Conservation (phyloP, 768 basidiomycete species). For the Hydnomerulius pinastri region DNA sequence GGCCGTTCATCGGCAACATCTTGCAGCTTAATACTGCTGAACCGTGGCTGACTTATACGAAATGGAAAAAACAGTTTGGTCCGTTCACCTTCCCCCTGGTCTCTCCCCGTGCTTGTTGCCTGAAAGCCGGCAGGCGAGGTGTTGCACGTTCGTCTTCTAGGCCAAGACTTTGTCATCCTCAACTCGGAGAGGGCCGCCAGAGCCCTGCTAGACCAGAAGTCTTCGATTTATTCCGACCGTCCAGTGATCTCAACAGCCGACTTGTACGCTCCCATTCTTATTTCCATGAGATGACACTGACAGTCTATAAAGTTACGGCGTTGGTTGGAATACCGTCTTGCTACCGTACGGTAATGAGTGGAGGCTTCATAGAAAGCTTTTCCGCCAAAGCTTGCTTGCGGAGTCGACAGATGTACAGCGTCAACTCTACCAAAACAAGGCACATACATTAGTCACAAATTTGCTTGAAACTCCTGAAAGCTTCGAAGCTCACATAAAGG, state of each 20-base stretch:
- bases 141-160: conserved; percentile 21
- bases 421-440: conserved; percentile 20
- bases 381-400: conserved; percentile 27
- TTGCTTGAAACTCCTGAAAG: conserved; percentile 23
- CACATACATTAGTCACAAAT: conserved; percentile 18
- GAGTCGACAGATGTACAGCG: conserved; percentile 20
- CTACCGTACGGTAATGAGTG: conserved; percentile 32
- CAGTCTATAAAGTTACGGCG: conserved; percentile 23
- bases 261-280: conserved; percentile 11
- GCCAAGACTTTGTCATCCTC: conserved; percentile 25
- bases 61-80: too few relatives aligned
- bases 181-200: conserved; percentile 31
- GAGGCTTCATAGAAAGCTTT: conserved; percentile 32
- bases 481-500: conserved; percentile 26
- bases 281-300: neutral
- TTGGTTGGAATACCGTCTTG: conserved; percentile 27
- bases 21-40: too few relatives aligned
- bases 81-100: too few relatives aligned
- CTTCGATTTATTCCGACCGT: conserved; percentile 29
- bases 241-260: conserved; percentile 16
- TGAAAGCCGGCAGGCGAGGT: too few relatives aligned
- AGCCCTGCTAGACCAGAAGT: conserved; percentile 28
- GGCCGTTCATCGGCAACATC: too few relatives aligned
- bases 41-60: too few relatives aligned
- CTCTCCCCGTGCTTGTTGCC: too few relatives aligned